These are phyloP conservation scores for Tolypocladium amazonense DNA, from an alignment of 2,329 filamentous ascomycete species.

Conservation along the genomic window DNA sequence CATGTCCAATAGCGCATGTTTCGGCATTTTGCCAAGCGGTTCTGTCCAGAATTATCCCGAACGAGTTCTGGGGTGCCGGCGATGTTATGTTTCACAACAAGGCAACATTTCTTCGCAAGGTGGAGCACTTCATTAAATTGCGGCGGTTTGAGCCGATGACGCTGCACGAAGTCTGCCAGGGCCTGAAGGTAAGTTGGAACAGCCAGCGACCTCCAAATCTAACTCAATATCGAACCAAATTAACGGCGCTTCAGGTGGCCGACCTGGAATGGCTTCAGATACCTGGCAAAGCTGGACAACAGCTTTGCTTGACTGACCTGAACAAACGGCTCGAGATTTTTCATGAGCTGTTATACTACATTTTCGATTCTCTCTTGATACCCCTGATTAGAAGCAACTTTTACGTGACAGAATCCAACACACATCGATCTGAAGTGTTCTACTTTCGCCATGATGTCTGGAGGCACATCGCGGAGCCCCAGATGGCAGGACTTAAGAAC, in stretches of 20 bases:
- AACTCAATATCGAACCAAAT: not conserved
- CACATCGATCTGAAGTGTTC: constrained; percentile 70
- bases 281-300: constrained; percentile 34
- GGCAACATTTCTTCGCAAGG: constrained; percentile 46
- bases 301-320: constrained; percentile 59
- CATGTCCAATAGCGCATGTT: constrained; percentile 57
- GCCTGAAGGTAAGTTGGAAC: constrained; percentile 52
- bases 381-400: constrained; percentile 82
- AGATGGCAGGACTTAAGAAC: constrained; percentile 54
- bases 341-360: constrained; percentile 77
- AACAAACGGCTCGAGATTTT: constrained; percentile 71
- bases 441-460: constrained; percentile 95
- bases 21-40: constrained; percentile 81
- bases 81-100: constrained; percentile 48
- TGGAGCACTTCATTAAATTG: constrained; percentile 70
- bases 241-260: constrained; percentile 39
- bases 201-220: too few species aligned
- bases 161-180: constrained; percentile 67
- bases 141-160: constrained; percentile 73
- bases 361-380: constrained; percentile 86
- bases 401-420: constrained; percentile 84
- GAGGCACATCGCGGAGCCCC: constrained; percentile 64
- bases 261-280: constrained; percentile 64
- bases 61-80: constrained; percentile 60
- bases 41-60: constrained; percentile 61